phyloP scores from a whole-genome alignment of 2,329 filamentous ascomycete species.

The Pseudocercospora fijiensis region DNA sequence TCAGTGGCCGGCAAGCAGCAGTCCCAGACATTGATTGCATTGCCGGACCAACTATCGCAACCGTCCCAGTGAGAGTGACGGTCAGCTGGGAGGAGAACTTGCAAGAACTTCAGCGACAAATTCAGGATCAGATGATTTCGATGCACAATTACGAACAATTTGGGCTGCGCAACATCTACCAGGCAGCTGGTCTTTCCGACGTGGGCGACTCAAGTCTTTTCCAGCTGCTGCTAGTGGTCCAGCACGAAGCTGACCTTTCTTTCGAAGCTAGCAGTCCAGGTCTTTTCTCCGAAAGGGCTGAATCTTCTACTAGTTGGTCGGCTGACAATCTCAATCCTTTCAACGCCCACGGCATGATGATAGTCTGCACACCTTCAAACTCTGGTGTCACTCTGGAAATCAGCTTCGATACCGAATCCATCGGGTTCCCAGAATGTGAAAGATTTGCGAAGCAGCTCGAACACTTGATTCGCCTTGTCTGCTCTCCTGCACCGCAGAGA shows the following conservation, averaged over 20 bases:
- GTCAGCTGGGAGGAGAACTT: slow-evolving; percentile 9
- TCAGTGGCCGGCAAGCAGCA: slow-evolving; percentile 29
- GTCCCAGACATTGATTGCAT: slow-evolving; percentile 3
- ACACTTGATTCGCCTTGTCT: slow-evolving; percentile 8
- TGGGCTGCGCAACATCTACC: slow-evolving; percentile 15
- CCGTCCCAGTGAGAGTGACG: slow-evolving; percentile 12
- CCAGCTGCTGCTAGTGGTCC: slow-evolving; percentile 13
- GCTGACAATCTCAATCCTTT: background rate
- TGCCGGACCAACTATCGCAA: slow-evolving; percentile 20
- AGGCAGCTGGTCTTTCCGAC: background rate
- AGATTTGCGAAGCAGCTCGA: slow-evolving; percentile 10
- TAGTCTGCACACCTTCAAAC: background rate
- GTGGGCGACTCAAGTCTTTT: slow-evolving; percentile 2
- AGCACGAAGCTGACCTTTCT: background rate
- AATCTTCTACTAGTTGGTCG: background rate
- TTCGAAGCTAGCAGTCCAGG: background rate
- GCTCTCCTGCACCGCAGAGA: background rate
- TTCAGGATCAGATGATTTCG: slow-evolving; percentile 10
- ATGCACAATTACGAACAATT: slow-evolving; percentile 14
- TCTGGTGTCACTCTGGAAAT: slow-evolving; percentile 1
- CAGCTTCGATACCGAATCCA: slow-evolving; percentile 1
- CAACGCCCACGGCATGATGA: slow-evolving; percentile 8
- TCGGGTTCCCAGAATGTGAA: slow-evolving; percentile 5
- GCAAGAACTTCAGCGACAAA: background rate
- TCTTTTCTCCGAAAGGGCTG: background rate